phyloP scores from a whole-genome alignment of 805 yeast genomes.

The Lipomyces anomalus region DNA sequence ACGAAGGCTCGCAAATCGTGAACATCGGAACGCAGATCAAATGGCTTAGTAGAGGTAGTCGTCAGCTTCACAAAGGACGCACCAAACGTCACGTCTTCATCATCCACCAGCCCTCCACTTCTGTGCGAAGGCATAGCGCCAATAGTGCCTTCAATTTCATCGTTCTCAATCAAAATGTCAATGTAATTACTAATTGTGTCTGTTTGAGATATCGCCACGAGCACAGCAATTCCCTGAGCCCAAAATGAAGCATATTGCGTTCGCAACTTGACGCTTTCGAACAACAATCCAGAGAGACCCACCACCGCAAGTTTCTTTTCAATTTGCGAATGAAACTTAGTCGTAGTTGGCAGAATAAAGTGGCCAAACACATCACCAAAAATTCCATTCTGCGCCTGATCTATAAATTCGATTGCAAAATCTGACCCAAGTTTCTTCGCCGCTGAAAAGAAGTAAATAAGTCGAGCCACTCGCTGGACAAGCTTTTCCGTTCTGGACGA shows the following conservation, averaged over 20 bases:
- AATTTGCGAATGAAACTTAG: conserved; percentile 36
- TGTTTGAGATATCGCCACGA: conserved; percentile 5
- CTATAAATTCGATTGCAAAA: conserved; percentile 61
- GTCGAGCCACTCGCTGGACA: conserved; percentile 62
- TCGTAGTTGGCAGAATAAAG: conserved; percentile 33
- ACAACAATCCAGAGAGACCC: conserved; percentile 44
- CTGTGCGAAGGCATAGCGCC: conserved; percentile 28
- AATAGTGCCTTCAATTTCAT: conserved; percentile 13
- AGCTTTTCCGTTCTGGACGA: conserved; percentile 76
- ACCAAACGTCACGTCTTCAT: conserved; percentile 74
- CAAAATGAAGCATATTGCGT: conserved; percentile 42
- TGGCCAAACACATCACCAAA: conserved; percentile 33
- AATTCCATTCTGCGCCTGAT: conserved; percentile 57
- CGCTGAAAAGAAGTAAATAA: conserved; percentile 52
- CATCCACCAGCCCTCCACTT: conserved; percentile 35
- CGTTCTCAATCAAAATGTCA: background rate
- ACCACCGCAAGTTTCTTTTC: conserved; percentile 46
- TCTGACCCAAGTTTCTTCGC: conserved; percentile 38
- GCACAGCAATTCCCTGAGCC: conserved; percentile 22
- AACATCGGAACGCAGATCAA: conserved; percentile 59
- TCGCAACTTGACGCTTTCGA: conserved; percentile 35
- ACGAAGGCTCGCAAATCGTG: conserved; percentile 5
- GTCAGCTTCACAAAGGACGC: conserved; percentile 72
- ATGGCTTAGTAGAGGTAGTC: conserved; percentile 52
- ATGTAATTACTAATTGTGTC: conserved; percentile 3